Base-by-base conservation (phyloP, 73 alveolate genomes). In the Effrenium voratum region DNA sequence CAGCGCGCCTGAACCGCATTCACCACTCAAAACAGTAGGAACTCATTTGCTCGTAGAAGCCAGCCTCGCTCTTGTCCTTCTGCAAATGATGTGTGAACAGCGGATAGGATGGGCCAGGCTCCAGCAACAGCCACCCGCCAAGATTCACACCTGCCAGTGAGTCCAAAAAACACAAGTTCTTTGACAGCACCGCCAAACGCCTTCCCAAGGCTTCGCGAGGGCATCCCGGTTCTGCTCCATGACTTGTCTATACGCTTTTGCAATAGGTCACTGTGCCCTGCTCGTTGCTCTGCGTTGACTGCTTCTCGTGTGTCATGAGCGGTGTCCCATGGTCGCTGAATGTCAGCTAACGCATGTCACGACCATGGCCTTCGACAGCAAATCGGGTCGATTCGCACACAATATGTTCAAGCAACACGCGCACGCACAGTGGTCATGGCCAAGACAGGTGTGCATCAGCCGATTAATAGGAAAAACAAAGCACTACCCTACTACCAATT, bases 61-160 rank as follows among this genome's bases (percentile, higher is more conserved):
- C 43, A 19, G 22, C 94, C 94, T 87, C 84, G 30, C 95, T 87
- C 72, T 87, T 87, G 72, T 87, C 95, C 84, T 63, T 87, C 85
- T 43, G 49, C 60, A 76, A 75, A 34, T 91, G 98, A 75, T 91
- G 87, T 36, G 90, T 73, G 45, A 91, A 91, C 44, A 91, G 73
- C 43, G 87, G 90, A 13, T 70, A 68, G 41, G 98, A 91, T 34
- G 98, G 98, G 34, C 98, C 98, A 34, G 98, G 98, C 59, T 91
- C 98, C 57, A 91, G 38, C 28, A 91, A 63, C 28, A 91, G 98
- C 98, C 98, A 91, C 15, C 98, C 98, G 34, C 98, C 98, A 40
- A 91, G 63, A 45, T 73, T 91, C 44, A 91, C 98, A 55, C 98
- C 98, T 91, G 95, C 49, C 49, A 13, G 82, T 70, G 82, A 60